Base-by-base conservation (phyloP, 176 grass and related monocot species). In the Avena insularis region DNA sequence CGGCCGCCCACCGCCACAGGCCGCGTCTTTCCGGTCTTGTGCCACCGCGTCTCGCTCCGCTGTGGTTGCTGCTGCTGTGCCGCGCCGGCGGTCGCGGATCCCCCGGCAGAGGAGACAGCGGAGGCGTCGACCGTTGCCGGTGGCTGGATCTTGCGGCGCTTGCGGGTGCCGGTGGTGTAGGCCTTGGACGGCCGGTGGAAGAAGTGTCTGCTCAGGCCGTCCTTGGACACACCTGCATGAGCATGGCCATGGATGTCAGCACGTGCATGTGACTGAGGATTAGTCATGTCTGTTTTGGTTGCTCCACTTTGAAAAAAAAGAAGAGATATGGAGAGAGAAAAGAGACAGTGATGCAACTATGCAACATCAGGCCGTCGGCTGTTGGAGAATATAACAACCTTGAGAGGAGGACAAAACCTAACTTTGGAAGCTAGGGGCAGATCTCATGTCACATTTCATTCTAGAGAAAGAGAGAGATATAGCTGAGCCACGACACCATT, bases 171-270 rank as follows among this genome's bases (percentile, higher is more conserved):
- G 12, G 96, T 98, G 78, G 94, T 98, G 89, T 98, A 98, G 61
- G 96, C 96, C 82, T 94, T 98, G 71, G 93, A 98, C 9, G 96
- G 92, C 31, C 94, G 89, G 88, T 98, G 96, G 84, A 96, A 98
- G 84, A 96, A 98, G 85, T 98, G 90, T 77, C 88, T 84, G 92
- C 83, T 98, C 46, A 92, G 90, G 61, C 96, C 96, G 83, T 98
- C 92, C 79, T 78, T 98, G 72, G 88, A 94, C 86, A 94, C 85
- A 80, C 96, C 96, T 98, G 86, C 90, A 87, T 86, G 72, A 54
- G 25, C 71, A 69, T 70, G 61, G 60, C 58, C 62, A 65, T 23
- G 50, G 9, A 77, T 55, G 77, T 81, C 77, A 88, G 85, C 54
- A 82, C 56, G 60, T 81, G 60, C 31, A 54, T 76, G 73, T 3